Conservation (phyloP, 768 basidiomycete species). For the Termitomyces heimii region DNA sequence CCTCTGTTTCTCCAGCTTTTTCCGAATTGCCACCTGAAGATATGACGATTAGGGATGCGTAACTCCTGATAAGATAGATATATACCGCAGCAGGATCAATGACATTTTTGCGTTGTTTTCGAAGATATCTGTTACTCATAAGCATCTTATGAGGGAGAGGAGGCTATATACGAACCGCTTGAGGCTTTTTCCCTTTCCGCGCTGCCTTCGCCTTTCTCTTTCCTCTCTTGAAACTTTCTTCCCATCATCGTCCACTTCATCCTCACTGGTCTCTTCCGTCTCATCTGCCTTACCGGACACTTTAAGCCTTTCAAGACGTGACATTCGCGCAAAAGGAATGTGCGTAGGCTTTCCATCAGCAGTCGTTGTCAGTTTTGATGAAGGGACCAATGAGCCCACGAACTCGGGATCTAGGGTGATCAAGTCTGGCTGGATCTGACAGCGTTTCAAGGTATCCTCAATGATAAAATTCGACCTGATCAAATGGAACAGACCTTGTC, state of each 20-base stretch:
- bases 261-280: conserved; percentile 45
- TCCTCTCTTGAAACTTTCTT: conserved; percentile 43
- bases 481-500: conserved; percentile 61
- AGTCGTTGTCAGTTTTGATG: conserved; percentile 49
- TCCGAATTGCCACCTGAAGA: conserved; percentile 54
- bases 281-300: conserved; percentile 70
- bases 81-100: conserved; percentile 75
- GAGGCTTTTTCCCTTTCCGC: conserved; percentile 81
- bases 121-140: conserved; percentile 43
- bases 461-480: neutral
- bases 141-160: neutral
- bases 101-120: conserved; percentile 94
- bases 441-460: neutral
- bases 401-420: conserved; percentile 81
- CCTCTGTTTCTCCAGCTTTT: conserved; percentile 56
- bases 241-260: conserved; percentile 26
- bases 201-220: conserved; percentile 79
- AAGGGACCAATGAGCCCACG: conserved; percentile 62
- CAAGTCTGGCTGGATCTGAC: conserved; percentile 84
- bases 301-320: conserved; percentile 74
- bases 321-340: conserved; percentile 64
- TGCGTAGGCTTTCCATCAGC: conserved; percentile 32
- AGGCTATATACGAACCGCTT: conserved; percentile 47
- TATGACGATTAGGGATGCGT: neutral
- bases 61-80: conserved; percentile 4